A percentile compares a stretch with the other conserved stretches of the same genome.
phyloP scores from a whole-genome alignment of 345 rosid genomes.

The Heritiera fomes region DNA sequence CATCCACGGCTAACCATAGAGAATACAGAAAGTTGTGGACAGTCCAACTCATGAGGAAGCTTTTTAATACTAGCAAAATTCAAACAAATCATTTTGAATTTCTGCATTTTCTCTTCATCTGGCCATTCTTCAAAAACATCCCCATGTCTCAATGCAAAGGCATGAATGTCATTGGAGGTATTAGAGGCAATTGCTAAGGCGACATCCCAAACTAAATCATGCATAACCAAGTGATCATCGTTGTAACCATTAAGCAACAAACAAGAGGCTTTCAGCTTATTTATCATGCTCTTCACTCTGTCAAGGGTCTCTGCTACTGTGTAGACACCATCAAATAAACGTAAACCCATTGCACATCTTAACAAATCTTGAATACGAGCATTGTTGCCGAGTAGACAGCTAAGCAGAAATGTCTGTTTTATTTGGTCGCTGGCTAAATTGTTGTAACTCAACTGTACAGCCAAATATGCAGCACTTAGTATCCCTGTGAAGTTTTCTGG shows the following conservation, averaged over 20 bases:
- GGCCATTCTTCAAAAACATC: neutral
- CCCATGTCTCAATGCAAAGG: neutral
- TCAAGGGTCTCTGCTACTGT: constrained; percentile 11
- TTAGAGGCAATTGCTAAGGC: constrained; percentile 25
- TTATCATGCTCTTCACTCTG: neutral
- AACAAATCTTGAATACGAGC: constrained; percentile 3
- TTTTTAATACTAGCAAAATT: neutral
- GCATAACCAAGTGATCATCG: constrained; percentile 15
- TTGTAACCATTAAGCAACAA: constrained; percentile 15
- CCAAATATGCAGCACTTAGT: neutral
- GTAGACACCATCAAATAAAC: neutral
- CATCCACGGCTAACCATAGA: neutral
- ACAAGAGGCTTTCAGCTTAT: constrained; percentile 20
- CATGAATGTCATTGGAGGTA: neutral
- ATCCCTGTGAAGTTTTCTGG: neutral
- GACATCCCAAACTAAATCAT: constrained; percentile 24
- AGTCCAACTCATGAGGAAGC: constrained; percentile 23
- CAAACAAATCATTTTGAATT: neutral
- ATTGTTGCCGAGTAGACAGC: neutral
- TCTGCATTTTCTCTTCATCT: neutral
- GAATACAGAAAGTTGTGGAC: constrained; percentile 24
- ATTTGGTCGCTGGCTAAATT: constrained; percentile 12
- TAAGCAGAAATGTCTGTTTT: constrained; percentile 21
- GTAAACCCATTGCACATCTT: constrained; percentile 20
- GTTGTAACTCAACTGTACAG: constrained; percentile 12